Base-by-base conservation (phyloP, 371 early-diverging fungal genomes). In the Lichtheimia ramosa region DNA sequence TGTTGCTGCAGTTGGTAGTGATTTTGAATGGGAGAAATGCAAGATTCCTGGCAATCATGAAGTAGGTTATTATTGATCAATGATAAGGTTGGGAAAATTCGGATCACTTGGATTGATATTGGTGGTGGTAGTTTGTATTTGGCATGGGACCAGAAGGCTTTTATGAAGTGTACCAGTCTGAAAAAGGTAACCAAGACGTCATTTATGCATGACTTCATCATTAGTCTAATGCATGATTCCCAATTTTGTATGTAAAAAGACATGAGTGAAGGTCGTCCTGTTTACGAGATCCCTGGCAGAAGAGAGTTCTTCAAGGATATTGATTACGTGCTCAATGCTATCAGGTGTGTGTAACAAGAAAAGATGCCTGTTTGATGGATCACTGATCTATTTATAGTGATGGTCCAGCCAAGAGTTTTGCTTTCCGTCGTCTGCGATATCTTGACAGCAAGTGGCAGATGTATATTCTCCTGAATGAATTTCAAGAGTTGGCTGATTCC, bases 341-440 rank as follows among this genome's bases (percentile, higher is more conserved):
- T 96, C 34, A 89, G 92, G 40, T 70, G 61, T 39, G 28, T 14
- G 8, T 6, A 53, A 46, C 46, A 14, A 46, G 46, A 46, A 16
- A n/a, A 46, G 10, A 7, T 20, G 5, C 34, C 34, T 34, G 34
- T 8, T 34, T 6, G 10, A 34, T 55, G 43, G 28, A n/a, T 28
- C 3, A n/a, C 15, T 39, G 2, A 46, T 39, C 55, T 7, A 48
- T 21, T 34, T 27, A 10, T 54, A 77, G 77, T 50, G 96, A 99
- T 69, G 98, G 99, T 0, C 99, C 99, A 2, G 85, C 94, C 52
- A 99, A 98, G 74, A 89, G 91, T 49, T 96, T 95, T 81, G 95
- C 97, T 0, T 99, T 89, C 70, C 85, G 96, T 48, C 82, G 99
- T 42, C 76, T 99, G 49, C 87, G 94, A 39, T 96, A 96, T 73